Percentiles rank a stretch among this genome's conserved stretches.
These are phyloP conservation scores for Chaetomidium leptoderma DNA, from an alignment of 495 filamentous ascomycete genomes.

Conservation along the genomic window DNA sequence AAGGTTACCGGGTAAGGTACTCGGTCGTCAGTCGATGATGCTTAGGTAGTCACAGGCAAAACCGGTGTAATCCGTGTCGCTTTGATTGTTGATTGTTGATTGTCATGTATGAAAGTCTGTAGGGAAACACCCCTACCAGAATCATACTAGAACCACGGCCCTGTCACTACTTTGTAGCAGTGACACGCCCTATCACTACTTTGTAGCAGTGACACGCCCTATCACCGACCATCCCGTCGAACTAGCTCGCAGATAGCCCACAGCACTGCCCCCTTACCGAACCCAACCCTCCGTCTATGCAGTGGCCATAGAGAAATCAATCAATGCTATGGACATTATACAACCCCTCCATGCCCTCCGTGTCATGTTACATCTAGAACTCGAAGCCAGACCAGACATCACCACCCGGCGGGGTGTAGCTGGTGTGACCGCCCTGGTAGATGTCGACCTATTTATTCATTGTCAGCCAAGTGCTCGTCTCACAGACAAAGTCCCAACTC, in stretches of 20 bases:
- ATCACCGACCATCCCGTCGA: too few species aligned
- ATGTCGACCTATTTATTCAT: conserved; percentile 6
- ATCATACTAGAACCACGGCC: too few species aligned
- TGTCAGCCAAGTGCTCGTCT: background rate
- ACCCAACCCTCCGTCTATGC: background rate
- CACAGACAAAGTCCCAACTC: conserved; percentile 4
- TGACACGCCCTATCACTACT: conserved; percentile 14
- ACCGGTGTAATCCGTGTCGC: too few species aligned
- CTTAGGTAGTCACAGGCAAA: too few species aligned
- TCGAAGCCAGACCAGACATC: conserved; percentile 2
- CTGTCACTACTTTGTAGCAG: conserved; percentile 10
- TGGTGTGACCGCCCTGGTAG: conserved; percentile 1
- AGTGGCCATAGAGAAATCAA: background rate
- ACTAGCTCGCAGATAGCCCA: too few species aligned
- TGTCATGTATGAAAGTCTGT: too few species aligned
- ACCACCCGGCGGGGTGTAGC: conserved; percentile 2
- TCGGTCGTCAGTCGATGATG: too few species aligned
- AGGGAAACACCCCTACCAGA: too few species aligned
- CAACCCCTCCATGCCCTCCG: background rate
- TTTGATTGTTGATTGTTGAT: too few species aligned
- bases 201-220: conserved; percentile 17
- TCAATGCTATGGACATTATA: background rate
- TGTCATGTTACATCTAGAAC: background rate
- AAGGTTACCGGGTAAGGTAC: too few species aligned
- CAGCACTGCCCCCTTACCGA: background rate